Evolutionary conservation across 306 rosid genomes (phyloP).

Genomic region (Leucaena leucocephala): DNA sequence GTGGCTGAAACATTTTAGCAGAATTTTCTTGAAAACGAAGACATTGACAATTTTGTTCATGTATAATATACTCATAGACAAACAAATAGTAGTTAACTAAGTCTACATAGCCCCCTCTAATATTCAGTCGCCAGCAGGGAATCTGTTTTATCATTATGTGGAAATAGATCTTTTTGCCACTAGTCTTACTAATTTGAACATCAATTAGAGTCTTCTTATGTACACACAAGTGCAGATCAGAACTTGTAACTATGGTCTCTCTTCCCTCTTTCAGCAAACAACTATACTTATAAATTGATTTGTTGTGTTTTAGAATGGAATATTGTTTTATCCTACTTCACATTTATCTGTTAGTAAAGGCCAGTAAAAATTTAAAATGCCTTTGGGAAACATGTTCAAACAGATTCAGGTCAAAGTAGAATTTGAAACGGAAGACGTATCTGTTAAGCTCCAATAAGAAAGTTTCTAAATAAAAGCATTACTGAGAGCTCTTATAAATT

Average conservation of each 20-base stretch:
- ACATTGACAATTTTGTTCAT: constrained; percentile 10
- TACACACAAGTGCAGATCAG: background rate
- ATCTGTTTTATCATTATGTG: background rate
- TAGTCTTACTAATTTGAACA: constrained; percentile 4
- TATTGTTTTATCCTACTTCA: background rate
- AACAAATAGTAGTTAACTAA: constrained; percentile 6
- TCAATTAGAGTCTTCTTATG: background rate
- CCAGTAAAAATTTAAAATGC: background rate
- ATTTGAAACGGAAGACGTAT: background rate
- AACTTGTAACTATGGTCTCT: constrained; percentile 8
- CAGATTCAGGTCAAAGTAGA: background rate
- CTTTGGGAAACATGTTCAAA: background rate
- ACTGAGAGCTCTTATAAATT: background rate
- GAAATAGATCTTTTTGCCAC: background rate
- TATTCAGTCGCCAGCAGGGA: background rate
- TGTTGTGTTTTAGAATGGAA: background rate
- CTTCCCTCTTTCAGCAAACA: background rate
- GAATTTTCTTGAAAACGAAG: constrained; percentile 7
- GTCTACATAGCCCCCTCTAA: background rate
- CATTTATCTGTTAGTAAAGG: background rate
- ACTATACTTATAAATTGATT: background rate
- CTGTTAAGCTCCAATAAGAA: background rate
- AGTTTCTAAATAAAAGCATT: background rate
- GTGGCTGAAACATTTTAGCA: constrained; percentile 8
- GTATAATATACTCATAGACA: background rate